Base-by-base conservation (phyloP, 2,329 filamentous ascomycete species). In the Amesomyces nigricolor region DNA sequence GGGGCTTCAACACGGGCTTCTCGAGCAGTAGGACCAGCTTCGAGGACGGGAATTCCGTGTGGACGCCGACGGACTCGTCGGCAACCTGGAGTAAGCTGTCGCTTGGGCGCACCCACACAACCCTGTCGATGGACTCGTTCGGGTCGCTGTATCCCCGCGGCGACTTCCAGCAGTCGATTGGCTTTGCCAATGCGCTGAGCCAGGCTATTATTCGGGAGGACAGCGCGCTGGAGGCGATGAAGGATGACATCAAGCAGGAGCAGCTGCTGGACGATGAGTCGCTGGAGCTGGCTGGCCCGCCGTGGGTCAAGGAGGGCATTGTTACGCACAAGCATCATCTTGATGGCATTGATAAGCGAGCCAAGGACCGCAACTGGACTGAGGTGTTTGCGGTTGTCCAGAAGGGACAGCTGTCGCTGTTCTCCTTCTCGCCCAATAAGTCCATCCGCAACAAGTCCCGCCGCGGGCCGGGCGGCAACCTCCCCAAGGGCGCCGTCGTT, bases 251-350 rank as follows among this genome's bases (percentile, higher is more conserved):
- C 35, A 77, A 77, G 47, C 75, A 75, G 1, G 76, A 81, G 5
- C 83, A 87, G 26, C 75, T 96, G 9, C 81, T 97, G 0, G 92
- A 96, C 65, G 94, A 97, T 65, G 94, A 99, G 66, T 90, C 87
- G 0, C 79, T 99, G 11, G 91, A 95, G 67, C 83, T 99, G 39
- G 85, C 88, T 10, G 94, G 94, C 22, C 89, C 94, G n/a, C 94
- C 94, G 0, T 99, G 94, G 94, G 87, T 95, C 29, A 99, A 99
- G 72, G 94, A 99, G 72, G 94, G 94, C 59, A 89, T 95, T 64
- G 78, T 97, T 17, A 92, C 92, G 63, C 92, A 99, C 74, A 97
- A 97, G 72, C 92, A 96, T 69, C 92, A 97, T 66, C 79, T 97
- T 3, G 92, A 97, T 68, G 85, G 89, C 4, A 79, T 90, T 37